Percentiles rank a stretch among this genome's conserved stretches.
Evolutionary conservation across 768 basidiomycete genomes (phyloP).

Genomic region (Inosperma sp.): DNA sequence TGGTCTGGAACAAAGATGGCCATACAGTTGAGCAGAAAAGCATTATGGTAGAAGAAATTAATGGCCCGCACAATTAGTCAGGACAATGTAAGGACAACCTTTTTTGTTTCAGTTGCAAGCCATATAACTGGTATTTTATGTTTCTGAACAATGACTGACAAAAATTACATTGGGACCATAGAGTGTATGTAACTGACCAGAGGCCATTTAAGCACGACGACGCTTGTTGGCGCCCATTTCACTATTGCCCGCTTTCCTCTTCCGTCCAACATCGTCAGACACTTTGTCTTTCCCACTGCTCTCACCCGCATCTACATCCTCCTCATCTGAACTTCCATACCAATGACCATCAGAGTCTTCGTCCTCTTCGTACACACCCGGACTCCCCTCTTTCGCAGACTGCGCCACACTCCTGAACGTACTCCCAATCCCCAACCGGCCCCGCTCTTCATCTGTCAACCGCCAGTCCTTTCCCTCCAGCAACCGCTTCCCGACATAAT

Average conservation of each 20-base stretch:
- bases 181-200: neutral
- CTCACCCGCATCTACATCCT: neutral
- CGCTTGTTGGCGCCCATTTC: conserved; percentile 1
- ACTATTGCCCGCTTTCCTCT: neutral
- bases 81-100: no score
- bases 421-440: conserved; percentile 1
- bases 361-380: neutral
- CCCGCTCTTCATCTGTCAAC: neutral
- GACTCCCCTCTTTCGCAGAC: neutral
- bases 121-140: no score
- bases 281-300: neutral
- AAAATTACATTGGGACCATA: no score
- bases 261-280: conserved; percentile 3
- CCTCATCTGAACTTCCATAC: neutral
- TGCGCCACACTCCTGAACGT: neutral
- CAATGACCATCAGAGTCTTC: neutral
- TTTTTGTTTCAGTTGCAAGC: no score
- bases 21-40: no score
- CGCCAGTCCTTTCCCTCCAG: neutral
- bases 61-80: no score
- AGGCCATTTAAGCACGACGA: conserved; percentile 1
- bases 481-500: conserved; percentile 5
- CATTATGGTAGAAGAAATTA: no score
- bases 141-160: no score
- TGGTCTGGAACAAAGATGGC: no score